Base-by-base conservation (phyloP, 2,329 filamentous ascomycete species). In the Blastomyces gilchristii region DNA sequence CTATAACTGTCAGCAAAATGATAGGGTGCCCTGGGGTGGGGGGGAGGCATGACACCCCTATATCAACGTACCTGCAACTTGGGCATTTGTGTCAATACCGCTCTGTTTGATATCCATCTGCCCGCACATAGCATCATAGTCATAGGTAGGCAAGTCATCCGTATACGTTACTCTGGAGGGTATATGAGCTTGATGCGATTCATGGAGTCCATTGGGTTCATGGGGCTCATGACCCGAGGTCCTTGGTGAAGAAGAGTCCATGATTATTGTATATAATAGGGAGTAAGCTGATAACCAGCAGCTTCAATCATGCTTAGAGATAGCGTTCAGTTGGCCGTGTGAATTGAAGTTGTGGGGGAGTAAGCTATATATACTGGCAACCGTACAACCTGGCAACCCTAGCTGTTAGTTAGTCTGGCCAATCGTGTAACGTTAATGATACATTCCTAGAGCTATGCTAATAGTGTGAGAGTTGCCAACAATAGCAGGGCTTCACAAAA, bases 41-140 rank as follows among this genome's bases (percentile, higher is more conserved):
- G 49, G 22, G 14, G 53, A 64, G 28, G n/a, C n/a, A 22, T 22
- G n/a, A 22, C n/a, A 22, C n/a, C n/a, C n/a, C n/a, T 5, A 34
- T 34, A 34, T 34, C 34, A 11, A 39, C 63, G 41, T 71, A 84
- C 83, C 77, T 58, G 82, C 85, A 34, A 88, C 75, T 37, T 79
- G 79, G 52, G 85, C 86, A 49, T 82, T 83, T 31, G 85, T 86
- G 59, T 85, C 81, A 64, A 88, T 83, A 16, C 85, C 85, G 54
- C 83, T 79, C 68, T 86, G 84, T 25, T 80, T 83, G 64, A 88
- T 81, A 63, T 84, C 80, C 31, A 88, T 73, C 25, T 84, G 82
- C 67, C 85, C 85, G 68, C 87, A 88, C 0, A 83, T 65, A 37
- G 66, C 63, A 59, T 69, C 69, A 64, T 71, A 71, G 11, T 65